phyloP scores from a whole-genome alignment of 805 yeast genomes.

The Kazachstania taianensis region DNA sequence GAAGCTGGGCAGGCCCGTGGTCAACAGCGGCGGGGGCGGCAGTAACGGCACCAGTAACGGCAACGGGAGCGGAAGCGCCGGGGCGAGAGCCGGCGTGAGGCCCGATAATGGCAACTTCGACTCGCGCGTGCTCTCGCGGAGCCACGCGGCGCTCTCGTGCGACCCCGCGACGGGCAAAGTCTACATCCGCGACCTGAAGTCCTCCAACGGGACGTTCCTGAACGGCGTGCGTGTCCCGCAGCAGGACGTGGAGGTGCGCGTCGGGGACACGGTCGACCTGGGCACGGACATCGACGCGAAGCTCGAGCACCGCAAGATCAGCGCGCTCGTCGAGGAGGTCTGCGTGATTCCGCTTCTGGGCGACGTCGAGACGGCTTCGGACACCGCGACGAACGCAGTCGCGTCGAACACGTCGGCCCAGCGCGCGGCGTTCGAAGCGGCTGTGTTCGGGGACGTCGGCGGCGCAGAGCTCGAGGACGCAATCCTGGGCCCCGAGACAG shows the following conservation, averaged over 20 bases:
- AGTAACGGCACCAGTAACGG: conserved; percentile 8
- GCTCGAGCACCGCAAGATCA: conserved; percentile 70
- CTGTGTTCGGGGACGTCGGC: conserved; percentile 53
- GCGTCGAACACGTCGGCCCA: conserved; percentile 8
- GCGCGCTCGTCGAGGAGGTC: conserved; percentile 71
- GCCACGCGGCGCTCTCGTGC: conserved; percentile 84
- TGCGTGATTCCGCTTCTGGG: conserved; percentile 35
- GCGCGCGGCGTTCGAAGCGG: conserved; percentile 41
- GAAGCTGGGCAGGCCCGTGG: conserved; percentile 84
- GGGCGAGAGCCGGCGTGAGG: conserved; percentile 30
- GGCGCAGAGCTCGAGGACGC: conserved; percentile 39
- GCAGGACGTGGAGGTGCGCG: conserved; percentile 48
- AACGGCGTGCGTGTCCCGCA: conserved; percentile 59
- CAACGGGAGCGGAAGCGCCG: conserved; percentile 5
- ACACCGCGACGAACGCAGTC: background rate
- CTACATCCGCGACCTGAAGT: conserved; percentile 74
- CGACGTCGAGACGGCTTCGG: background rate
- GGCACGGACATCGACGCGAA: conserved; percentile 77
- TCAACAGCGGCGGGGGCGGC: conserved; percentile 10
- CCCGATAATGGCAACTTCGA: conserved; percentile 88
- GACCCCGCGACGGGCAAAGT: conserved; percentile 55
- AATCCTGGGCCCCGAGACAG: conserved; percentile 38
- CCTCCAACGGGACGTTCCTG: conserved; percentile 90
- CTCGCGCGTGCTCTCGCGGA: conserved; percentile 83
- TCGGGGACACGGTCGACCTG: conserved; percentile 83